Conservation (phyloP, 805 yeast genomes). For the Phaffomyces thermotolerans region DNA sequence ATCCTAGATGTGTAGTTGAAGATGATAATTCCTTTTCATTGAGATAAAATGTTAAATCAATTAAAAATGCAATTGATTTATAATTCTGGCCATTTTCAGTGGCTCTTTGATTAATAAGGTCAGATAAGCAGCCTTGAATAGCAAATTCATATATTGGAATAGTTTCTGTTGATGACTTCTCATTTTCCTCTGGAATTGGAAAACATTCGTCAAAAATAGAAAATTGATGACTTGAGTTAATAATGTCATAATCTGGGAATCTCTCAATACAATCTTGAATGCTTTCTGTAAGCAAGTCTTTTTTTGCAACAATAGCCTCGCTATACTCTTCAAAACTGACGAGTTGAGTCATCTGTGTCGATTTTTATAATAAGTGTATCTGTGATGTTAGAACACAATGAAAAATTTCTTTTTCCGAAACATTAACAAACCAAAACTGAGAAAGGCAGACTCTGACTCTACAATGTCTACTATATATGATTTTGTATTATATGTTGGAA, state of each 20-base stretch:
- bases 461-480: too few species aligned
- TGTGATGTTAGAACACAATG: too few species aligned
- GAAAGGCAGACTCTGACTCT: neutral
- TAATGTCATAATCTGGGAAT: neutral
- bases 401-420: too few species aligned
- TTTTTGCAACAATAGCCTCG: neutral
- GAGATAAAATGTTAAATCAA: conserved; percentile 15
- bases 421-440: neutral
- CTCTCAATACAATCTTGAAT: neutral
- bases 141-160: conserved; percentile 9
- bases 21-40: conserved; percentile 3
- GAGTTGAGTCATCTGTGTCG: neutral
- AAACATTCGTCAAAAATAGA: neutral
- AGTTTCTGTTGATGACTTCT: neutral
- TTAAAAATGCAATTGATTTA: conserved; percentile 10
- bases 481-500: too few species aligned
- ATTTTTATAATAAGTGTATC: too few species aligned
- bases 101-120: conserved; percentile 8
- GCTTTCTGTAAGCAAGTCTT: neutral
- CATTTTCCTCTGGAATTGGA: neutral
- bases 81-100: conserved; percentile 11
- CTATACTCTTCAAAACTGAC: neutral
- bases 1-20: neutral
- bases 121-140: conserved; percentile 5
- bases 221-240: neutral